phyloP scores from a whole-genome alignment of 1,139 yeast genomes.

The Saccharomyces hybrid region DNA sequence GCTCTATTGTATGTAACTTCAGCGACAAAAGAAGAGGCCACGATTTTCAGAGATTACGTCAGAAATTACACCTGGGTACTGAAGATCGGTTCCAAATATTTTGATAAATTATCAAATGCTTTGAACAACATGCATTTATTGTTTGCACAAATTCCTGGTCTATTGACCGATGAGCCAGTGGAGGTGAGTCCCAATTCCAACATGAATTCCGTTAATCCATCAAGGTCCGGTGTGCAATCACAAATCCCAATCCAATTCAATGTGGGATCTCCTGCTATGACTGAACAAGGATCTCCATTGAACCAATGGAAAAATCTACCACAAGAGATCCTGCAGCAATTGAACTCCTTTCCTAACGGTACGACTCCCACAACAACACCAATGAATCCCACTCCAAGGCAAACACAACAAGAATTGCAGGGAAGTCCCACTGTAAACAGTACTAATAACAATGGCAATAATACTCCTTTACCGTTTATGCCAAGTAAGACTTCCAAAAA shows the following conservation, averaged over 20 bases:
- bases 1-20: conserved; percentile 65
- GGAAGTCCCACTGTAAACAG: background rate
- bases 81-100: conserved; percentile 64
- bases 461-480: background rate
- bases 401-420: background rate
- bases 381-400: background rate
- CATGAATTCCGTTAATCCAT: background rate
- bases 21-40: conserved; percentile 51
- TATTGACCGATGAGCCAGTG: conserved; percentile 41
- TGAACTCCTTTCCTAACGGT: conserved; percentile 3
- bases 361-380: background rate
- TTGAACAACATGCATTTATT: conserved; percentile 58
- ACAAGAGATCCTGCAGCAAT: conserved; percentile 17
- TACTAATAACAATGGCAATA: background rate
- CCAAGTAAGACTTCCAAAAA: too few species aligned
- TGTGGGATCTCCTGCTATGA: conserved; percentile 8
- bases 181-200: background rate
- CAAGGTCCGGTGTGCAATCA: background rate
- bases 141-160: conserved; percentile 59
- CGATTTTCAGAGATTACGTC: conserved; percentile 56
- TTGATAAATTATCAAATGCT: conserved; percentile 68
- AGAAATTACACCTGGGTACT: conserved; percentile 70
- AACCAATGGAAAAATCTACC: conserved; percentile 14
- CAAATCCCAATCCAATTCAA: background rate
- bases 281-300: conserved; percentile 8